Evolutionary conservation across 2,329 filamentous ascomycete genomes (phyloP), one percentile per base, ranked within the genome.

Genomic region (Myriangium duriaei): DNA sequence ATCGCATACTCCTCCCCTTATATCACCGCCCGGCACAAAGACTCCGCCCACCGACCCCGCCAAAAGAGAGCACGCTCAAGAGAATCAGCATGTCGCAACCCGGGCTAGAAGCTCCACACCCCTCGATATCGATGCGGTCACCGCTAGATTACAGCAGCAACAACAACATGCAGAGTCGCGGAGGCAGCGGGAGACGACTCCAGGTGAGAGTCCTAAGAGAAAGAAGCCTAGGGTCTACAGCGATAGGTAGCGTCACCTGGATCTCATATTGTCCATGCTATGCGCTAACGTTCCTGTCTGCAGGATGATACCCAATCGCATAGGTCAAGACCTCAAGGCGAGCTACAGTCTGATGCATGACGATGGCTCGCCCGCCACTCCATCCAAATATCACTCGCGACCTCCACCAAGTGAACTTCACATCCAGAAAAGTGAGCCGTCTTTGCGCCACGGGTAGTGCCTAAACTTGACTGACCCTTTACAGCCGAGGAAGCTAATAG

Each of bases 261-360:
- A 17, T 14, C n/a, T 44, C 36, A 30, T 26, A 30, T 19, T 12
- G 7, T 30, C 18, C 24, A 13, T 12, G 34, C 15, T 16, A 30
- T 18, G 26, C 12, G n/a, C 32, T 30, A 13, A 37, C 15, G n/a
- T 3, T 21, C 18, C 34, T 17, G 26, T 32, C 11, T 12, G 7
- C 55, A 93, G 91, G 51, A 98, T 98, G 57, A 96, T 98, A 49
- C 91, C 91, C 17, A 92, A 91, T 50, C 76, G 91, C 30, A 80
- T 87, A 47, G 91, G 88, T 4, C 86, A 94, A 59, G 91, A 98
- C 59, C 67, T 96, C 15, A 82, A 88, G 56, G 86, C 88, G 37
- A 92, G 86, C 59, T 96, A 91, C 61, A 94, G 79, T 55, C 66
- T 96, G 39, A 69, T 96, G 17, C 83, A 93, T 53, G 88, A 95